Evolutionary conservation across 306 rosid species (phyloP), one percentile per base, ranked within the genome.

Genomic region (Medicago ruthenica): DNA sequence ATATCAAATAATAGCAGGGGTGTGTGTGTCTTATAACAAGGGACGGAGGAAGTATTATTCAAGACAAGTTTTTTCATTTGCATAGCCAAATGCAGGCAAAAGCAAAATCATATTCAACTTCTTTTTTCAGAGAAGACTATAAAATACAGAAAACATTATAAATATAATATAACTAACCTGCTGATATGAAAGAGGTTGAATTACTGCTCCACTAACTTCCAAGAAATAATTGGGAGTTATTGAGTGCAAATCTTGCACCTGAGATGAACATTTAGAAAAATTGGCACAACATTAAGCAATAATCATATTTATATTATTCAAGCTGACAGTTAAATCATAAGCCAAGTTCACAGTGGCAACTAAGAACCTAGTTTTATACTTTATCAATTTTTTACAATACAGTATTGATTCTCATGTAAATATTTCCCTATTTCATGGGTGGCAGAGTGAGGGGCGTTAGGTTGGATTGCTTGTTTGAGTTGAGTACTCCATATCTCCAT

Each of bases 151-250:
- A 16, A 31, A 79, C 50, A 55, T 64, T 47, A 20, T 18, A 50
- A 73, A 54, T 50, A 47, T 9, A 82, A 74, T 47, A 48, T 80
- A 71, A 79, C 97, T 83, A 76, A 94, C 98, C 97, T 95, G 98
- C 80, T 95, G 98, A 81, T 95, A 95, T 8, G 98, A 95, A 76
- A 95, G 98, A 24, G 98, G 98, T 47, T 92, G 97, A 79, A 95
- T 90, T 75, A 95, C 91, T 70, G 92, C 98, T 58, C 98, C 98
- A 79, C 98, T 89, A 61, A 95, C 88, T 92, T 95, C 93, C 45
- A 95, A 83, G 87, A 95, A 95, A 87, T 82, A 83, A 89, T 88
- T 80, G 27, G 97, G 98, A 74, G 98, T 95, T 80, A 92, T 85
- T 21, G 91, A 90, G 76, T 95, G 98, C 70, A 95, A 84, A 92